phyloP scores from a whole-genome alignment of 2,329 filamentous ascomycete species.

The Penicillium decumbens region DNA sequence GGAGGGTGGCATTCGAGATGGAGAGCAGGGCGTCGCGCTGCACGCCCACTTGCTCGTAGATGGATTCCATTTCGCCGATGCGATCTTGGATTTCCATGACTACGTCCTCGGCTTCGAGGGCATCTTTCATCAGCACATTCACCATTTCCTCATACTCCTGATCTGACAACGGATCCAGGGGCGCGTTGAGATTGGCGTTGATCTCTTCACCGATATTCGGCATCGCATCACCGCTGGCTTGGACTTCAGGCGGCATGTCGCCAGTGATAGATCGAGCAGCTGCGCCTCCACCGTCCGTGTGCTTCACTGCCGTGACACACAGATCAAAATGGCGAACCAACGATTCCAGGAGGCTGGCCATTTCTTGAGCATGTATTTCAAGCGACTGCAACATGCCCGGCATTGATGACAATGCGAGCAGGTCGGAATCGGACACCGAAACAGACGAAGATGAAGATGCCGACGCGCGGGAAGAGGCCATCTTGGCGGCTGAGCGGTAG shows the following conservation, averaged over 20 bases:
- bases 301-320: conserved; percentile 83
- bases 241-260: conserved; percentile 53
- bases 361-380: conserved; percentile 70
- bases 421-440: conserved; percentile 31
- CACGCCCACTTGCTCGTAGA: conserved; percentile 59
- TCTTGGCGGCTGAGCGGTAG: conserved; percentile 37
- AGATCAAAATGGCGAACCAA: conserved; percentile 87
- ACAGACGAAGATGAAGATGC: conserved; percentile 31
- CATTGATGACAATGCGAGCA: conserved; percentile 42
- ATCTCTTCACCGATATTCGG: conserved; percentile 32
- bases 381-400: conserved; percentile 57
- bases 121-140: conserved; percentile 60
- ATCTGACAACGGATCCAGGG: conserved; percentile 65
- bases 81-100: conserved; percentile 67
- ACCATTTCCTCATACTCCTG: conserved; percentile 80
- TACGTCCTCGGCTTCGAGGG: conserved; percentile 58
- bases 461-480: conserved; percentile 36
- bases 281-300: conserved; percentile 75
- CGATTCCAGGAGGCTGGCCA: conserved; percentile 74
- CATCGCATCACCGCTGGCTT: conserved; percentile 35
- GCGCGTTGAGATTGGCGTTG: conserved; percentile 39
- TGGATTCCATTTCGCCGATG: conserved; percentile 69
- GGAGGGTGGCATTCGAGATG: conserved; percentile 55
- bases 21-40: conserved; percentile 57
- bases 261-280: conserved; percentile 63